These are phyloP conservation scores for Vigna trinervia DNA, from an alignment of 306 rosid genomes.

Conservation along the genomic window DNA sequence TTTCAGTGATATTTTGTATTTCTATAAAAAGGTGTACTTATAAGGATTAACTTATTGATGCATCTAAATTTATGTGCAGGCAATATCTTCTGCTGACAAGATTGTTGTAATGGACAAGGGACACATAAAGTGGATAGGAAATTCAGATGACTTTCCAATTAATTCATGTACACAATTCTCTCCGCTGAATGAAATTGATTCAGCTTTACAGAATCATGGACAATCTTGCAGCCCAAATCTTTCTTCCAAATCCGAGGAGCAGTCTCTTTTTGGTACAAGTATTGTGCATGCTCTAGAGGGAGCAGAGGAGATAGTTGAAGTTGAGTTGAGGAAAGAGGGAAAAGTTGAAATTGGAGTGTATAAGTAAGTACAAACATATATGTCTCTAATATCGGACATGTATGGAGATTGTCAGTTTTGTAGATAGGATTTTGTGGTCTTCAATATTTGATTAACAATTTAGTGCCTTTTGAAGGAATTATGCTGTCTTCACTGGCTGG, in stretches of 20 bases:
- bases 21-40: conserved; percentile 17
- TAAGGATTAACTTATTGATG: conserved; percentile 28
- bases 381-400: conserved; percentile 4
- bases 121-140: conserved; percentile 80
- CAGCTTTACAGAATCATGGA: conserved; percentile 45
- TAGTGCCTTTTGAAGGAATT: conserved; percentile 63
- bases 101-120: conserved; percentile 85
- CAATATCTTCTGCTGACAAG: conserved; percentile 83
- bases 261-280: conserved; percentile 47
- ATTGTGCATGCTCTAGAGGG: conserved; percentile 45
- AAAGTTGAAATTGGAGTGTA: conserved; percentile 82
- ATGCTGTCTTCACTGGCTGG: conserved; percentile 84
- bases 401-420: conserved; percentile 2
- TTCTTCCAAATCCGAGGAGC: conserved; percentile 46
- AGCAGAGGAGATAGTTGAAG: conserved; percentile 65
- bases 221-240: conserved; percentile 51
- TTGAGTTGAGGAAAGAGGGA: conserved; percentile 87
- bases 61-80: conserved; percentile 56
- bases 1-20: conserved; percentile 19
- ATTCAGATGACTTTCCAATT: conserved; percentile 55
- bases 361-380: conserved; percentile 62
- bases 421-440: conserved; percentile 22
- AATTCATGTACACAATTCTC: conserved; percentile 68
- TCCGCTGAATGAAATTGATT: conserved; percentile 80
- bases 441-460: conserved; percentile 23